phyloP scores from a whole-genome alignment of 306 rosid genomes.

The Ochetophila trinervis region DNA sequence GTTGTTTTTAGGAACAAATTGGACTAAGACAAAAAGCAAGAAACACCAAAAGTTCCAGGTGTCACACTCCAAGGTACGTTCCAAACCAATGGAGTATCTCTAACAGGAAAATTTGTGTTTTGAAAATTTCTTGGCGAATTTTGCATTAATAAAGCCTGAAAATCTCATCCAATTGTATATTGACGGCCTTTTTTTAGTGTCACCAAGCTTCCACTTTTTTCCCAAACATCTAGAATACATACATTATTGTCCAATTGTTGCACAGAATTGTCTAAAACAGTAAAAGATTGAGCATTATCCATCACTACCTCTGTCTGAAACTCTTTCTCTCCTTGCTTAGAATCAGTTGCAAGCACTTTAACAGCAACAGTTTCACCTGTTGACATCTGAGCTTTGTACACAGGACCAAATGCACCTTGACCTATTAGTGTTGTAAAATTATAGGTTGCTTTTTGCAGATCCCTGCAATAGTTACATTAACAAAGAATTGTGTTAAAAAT shows the following conservation, averaged over 20 bases:
- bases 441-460: constrained; percentile 87
- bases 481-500: constrained; percentile 6
- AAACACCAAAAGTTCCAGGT: not conserved
- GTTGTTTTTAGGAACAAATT: constrained; percentile 15
- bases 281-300: not conserved
- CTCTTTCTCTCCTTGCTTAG: constrained; percentile 98
- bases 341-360: constrained; percentile 91
- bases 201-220: constrained; percentile 2
- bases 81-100: not conserved
- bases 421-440: constrained; percentile 93
- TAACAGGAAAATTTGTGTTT: no score
- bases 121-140: no score
- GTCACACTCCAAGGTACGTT: not conserved
- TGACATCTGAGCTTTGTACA: constrained; percentile 92
- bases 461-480: constrained; percentile 46
- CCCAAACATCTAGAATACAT: constrained; percentile 4
- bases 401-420: constrained; percentile 99
- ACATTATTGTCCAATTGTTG: not conserved
- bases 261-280: not conserved
- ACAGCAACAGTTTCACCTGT: constrained; percentile 92
- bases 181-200: constrained; percentile 1
- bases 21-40: not conserved
- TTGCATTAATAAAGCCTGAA: no score
- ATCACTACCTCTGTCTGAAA: constrained; percentile 85
- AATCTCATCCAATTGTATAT: not conserved